Percentiles rank a stretch among this genome's conserved stretches.
phyloP scores from a whole-genome alignment of 371 early-diverging fungal genomes.

The Mortierella sp. region DNA sequence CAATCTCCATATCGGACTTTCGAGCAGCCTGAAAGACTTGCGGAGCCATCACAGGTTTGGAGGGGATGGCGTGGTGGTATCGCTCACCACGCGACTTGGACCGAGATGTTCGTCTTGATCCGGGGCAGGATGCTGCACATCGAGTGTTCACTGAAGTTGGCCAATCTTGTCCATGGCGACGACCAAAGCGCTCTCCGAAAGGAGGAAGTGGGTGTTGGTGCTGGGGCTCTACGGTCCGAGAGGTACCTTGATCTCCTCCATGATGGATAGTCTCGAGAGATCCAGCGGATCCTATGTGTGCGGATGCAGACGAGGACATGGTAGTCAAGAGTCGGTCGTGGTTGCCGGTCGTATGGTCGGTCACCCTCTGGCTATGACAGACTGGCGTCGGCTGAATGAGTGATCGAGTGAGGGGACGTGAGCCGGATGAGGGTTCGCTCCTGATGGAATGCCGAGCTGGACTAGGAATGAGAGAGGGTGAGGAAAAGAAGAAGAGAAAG shows the following conservation, averaged over 20 bases:
- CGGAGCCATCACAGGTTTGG: constrained; percentile 17
- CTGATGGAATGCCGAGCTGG: too few species aligned
- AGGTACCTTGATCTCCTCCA: neutral
- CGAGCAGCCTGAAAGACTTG: constrained; percentile 29
- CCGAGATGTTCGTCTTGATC: constrained; percentile 12
- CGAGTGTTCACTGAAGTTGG: constrained; percentile 3
- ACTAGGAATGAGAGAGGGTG: too few species aligned
- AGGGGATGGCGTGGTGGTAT: constrained; percentile 29
- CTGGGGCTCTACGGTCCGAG: too few species aligned
- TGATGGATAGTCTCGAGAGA: constrained; percentile 2
- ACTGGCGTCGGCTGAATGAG: too few species aligned
- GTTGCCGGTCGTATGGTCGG: too few species aligned
- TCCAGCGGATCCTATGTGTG: neutral
- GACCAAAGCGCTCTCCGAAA: constrained; percentile 42
- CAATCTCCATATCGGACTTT: constrained; percentile 35
- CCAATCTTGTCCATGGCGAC: constrained; percentile 47
- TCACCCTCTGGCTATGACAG: too few species aligned
- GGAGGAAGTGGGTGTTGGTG: constrained; percentile 11
- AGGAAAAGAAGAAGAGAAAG: too few species aligned
- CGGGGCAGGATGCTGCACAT: constrained; percentile 21
- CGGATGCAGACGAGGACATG: neutral
- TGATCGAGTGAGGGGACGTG: too few species aligned
- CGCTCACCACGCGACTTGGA: constrained; percentile 20
- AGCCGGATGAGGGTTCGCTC: too few species aligned
- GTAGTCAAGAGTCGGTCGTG: too few species aligned